Evolutionary conservation across 768 basidiomycete species (phyloP), one percentile per base, ranked within the genome.

Genomic region (Austroboletus festivus): DNA sequence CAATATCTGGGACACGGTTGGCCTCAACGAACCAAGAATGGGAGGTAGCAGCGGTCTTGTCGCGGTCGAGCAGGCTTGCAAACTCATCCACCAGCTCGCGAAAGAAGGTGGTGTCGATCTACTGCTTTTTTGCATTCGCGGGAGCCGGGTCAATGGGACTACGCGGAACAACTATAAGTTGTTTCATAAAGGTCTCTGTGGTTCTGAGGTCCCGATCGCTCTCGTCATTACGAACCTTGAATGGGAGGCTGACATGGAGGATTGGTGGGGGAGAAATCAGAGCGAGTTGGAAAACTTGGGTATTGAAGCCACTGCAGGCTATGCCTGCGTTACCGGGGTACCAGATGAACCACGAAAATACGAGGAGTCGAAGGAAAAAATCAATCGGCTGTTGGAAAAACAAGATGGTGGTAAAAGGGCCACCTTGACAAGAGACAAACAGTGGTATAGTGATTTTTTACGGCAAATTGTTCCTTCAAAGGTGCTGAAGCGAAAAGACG

Each of bases 131-230:
- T 68, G 68, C 53, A 70, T 77, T 18, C 69, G 71, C 4, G 72
- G 67, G 11, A 69, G 72, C 15, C 58, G 72, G 34, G 65, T 75
- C 56, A 71, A 63, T 9, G 68, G 65, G 40, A 61, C 59, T 1
- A 59, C 64, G 35, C 60, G 65, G 44, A 66, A 67, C 50, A 76
- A 75, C 59, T 76, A 73, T 54, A 57, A 59, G 43, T 30, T 75
- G 24, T 74, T 75, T 56, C 62, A 62, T 16, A 66, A 76, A 34
- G 65, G 73, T 9, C 68, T 76, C 12, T 77, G 76, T 48, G 61
- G 53, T 38, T 52, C 59, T n/a, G 6, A 54, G n/a, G 75, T 65
- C 12, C 65, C 65, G 26, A 58, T 67, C 50, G 60, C 55, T 4
- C 39, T 67, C 20, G 55, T 67, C 22, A 52, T 77, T 35, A 76